These are phyloP conservation scores for Darksidea phi DNA, from an alignment of 495 filamentous ascomycete genomes.

Conservation along the genomic window DNA sequence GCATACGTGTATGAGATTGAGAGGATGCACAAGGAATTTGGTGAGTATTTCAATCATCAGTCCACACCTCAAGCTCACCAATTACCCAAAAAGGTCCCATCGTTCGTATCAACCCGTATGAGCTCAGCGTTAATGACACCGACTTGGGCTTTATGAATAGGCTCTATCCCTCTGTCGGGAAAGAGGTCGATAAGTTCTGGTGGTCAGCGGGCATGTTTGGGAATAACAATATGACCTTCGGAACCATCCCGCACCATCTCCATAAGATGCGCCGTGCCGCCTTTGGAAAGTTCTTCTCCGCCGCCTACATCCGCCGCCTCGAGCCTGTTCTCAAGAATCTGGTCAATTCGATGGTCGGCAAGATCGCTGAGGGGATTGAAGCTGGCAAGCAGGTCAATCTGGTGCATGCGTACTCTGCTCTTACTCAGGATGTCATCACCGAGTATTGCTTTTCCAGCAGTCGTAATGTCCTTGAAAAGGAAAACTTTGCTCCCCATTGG, in stretches of 20 bases:
- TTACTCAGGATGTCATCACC: slow-evolving; percentile 10
- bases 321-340: slow-evolving; percentile 50
- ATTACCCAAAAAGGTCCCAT: slow-evolving; percentile 14
- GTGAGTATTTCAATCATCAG: background rate
- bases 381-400: slow-evolving; percentile 1
- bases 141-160: slow-evolving; percentile 27
- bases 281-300: slow-evolving; percentile 53
- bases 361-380: background rate
- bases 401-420: background rate
- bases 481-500: no score
- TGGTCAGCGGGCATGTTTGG: slow-evolving; percentile 28
- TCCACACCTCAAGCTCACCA: background rate
- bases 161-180: slow-evolving; percentile 13
- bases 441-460: slow-evolving; percentile 7
- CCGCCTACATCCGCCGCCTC: slow-evolving; percentile 43
- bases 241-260: slow-evolving; percentile 14
- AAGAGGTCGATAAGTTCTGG: slow-evolving; percentile 17
- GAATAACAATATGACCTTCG: background rate
- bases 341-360: slow-evolving; percentile 42
- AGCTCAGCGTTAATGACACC: slow-evolving; percentile 35
- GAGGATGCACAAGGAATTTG: slow-evolving; percentile 51
- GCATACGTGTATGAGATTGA: slow-evolving; percentile 45
- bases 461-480: no score
- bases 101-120: slow-evolving; percentile 31
- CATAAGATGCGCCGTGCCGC: slow-evolving; percentile 9